These are phyloP conservation scores for Paxillus ammoniavirescens DNA, from an alignment of 768 basidiomycete species.

Conservation along the genomic window DNA sequence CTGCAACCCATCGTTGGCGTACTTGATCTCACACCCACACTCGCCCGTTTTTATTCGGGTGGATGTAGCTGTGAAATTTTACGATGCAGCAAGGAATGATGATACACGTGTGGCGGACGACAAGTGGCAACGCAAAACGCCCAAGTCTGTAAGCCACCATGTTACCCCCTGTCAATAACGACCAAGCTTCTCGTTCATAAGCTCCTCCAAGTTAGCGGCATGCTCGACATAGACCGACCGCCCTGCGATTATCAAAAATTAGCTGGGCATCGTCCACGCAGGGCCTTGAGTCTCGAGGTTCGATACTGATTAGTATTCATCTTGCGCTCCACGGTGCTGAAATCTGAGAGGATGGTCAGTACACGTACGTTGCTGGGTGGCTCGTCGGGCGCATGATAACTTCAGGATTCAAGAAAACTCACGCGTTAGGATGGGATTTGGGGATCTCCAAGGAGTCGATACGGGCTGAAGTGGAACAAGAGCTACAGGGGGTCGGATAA, in stretches of 20 bases:
- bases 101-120: neutral
- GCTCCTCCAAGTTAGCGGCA: slow-evolving; percentile 81
- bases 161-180: slow-evolving; percentile 23
- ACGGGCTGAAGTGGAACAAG: too few relatives aligned
- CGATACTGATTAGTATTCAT: slow-evolving; percentile 80
- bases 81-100: neutral
- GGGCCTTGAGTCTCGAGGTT: slow-evolving; percentile 46
- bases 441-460: slow-evolving; percentile 75
- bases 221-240: slow-evolving; percentile 77
- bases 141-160: neutral
- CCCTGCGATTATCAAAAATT: slow-evolving; percentile 88
- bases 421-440: slow-evolving; percentile 72
- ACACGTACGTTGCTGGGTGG: slow-evolving; percentile 31
- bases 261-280: slow-evolving; percentile 82
- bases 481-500: slow-evolving; percentile 22
- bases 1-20: too few relatives aligned
- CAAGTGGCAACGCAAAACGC: neutral
- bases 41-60: neutral
- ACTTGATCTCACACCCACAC: too few relatives aligned
- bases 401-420: slow-evolving; percentile 86
- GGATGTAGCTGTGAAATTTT: neutral
- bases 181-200: slow-evolving; percentile 54
- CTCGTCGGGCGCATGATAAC: slow-evolving; percentile 93
- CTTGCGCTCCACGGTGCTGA: slow-evolving; percentile 85
- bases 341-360: slow-evolving; percentile 48